Conservation (phyloP, 345 rosid species). For the Linum usitatissimum region DNA sequence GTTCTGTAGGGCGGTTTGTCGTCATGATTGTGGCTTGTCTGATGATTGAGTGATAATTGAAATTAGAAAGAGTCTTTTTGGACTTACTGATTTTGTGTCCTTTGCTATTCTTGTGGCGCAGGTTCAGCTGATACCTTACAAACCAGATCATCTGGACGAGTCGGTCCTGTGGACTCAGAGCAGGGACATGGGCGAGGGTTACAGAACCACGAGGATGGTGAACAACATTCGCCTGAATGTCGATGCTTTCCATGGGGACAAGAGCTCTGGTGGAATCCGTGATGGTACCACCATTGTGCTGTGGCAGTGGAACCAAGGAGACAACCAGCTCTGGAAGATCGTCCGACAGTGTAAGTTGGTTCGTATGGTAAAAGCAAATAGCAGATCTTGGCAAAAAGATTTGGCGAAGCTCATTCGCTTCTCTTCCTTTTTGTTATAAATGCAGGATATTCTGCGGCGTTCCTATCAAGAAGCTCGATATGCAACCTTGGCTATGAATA, state of each 20-base stretch:
- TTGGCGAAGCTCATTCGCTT: no score
- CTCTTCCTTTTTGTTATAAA: no score
- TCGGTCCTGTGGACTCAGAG: conserved; percentile 67
- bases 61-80: not conserved
- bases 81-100: not conserved
- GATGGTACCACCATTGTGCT: conserved; percentile 66
- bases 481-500: no score
- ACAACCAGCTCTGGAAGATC: conserved; percentile 84
- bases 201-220: conserved; percentile 56
- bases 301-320: conserved; percentile 78
- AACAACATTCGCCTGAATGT: conserved; percentile 52
- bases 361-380: not conserved
- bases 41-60: not conserved
- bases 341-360: conserved; percentile 47
- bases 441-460: no score
- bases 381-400: no score
- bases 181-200: conserved; percentile 40
- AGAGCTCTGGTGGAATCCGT: conserved; percentile 58
- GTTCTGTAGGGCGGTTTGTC: not conserved
- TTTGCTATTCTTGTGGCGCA: conserved; percentile 16
- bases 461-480: no score
- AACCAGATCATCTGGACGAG: conserved; percentile 45
- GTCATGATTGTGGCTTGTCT: not conserved
- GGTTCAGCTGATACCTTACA: conserved; percentile 57
- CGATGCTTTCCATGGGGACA: conserved; percentile 76